Conservation (phyloP, 306 rosid species). For the Vachellia pachyceras region DNA sequence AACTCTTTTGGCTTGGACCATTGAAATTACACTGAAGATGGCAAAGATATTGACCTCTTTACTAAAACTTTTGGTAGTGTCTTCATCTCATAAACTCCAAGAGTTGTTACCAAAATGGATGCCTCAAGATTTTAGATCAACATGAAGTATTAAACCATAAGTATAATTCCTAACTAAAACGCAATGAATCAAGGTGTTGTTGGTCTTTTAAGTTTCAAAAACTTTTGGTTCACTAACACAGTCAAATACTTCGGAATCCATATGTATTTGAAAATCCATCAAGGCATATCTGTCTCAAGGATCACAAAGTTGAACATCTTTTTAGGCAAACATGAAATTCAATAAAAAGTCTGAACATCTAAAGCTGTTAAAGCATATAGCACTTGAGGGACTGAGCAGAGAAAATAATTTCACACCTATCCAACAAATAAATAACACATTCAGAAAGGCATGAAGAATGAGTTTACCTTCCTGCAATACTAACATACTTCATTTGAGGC, state of each 20-base stretch:
- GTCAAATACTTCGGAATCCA: neutral
- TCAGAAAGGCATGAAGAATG: conserved; percentile 7
- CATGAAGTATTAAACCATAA: too few relatives aligned
- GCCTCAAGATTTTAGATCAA: too few relatives aligned
- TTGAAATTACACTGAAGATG: too few relatives aligned
- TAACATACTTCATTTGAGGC: conserved; percentile 77
- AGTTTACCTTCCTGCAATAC: conserved; percentile 88
- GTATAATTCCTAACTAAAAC: too few relatives aligned
- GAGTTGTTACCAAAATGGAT: neutral
- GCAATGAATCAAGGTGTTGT: neutral
- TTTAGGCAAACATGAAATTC: neutral
- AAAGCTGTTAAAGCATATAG: neutral
- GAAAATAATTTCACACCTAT: neutral
- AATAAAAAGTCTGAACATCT: neutral
- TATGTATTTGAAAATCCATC: neutral
- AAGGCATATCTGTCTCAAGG: neutral
- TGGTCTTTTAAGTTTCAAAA: neutral
- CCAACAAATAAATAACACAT: conserved; percentile 6
- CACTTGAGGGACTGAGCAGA: neutral
- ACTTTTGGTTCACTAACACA: neutral
- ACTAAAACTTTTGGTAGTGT: too few relatives aligned
- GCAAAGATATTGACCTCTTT: too few relatives aligned
- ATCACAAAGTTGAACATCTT: neutral
- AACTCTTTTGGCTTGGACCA: too few relatives aligned
- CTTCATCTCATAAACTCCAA: neutral